Evolutionary conservation across 225 moss, liverwort and hornwort genomes (phyloP).

Genomic region (Bryum argenteum): DNA sequence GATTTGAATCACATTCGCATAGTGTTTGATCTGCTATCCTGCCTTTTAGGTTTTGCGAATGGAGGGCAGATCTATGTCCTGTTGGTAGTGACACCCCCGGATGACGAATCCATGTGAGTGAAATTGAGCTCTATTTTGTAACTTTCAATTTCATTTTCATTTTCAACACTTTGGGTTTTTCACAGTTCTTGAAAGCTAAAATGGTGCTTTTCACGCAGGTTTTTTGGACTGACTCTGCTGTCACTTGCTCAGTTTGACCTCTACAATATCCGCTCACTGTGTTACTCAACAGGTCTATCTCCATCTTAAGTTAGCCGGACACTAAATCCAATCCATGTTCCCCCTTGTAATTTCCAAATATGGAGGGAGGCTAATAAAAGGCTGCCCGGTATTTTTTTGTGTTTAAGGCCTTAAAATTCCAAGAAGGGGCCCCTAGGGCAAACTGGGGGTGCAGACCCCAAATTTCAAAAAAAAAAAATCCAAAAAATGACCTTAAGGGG

Average conservation of each 20-base stretch:
- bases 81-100: conserved; percentile 48
- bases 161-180: conserved; percentile 9
- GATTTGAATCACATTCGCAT: neutral
- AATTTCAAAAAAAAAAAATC: no score
- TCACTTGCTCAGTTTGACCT: conserved; percentile 50
- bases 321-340: no score
- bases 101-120: conserved; percentile 65
- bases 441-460: no score
- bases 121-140: neutral
- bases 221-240: conserved; percentile 67
- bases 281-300: conserved; percentile 62
- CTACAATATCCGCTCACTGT: conserved; percentile 49
- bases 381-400: no score
- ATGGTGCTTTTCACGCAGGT: conserved; percentile 38
- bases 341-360: no score
- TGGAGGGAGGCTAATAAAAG: no score
- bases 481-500: no score
- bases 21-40: no score
- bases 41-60: conserved; percentile 27
- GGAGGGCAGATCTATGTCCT: conserved; percentile 36
- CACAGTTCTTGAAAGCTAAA: neutral
- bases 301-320: neutral
- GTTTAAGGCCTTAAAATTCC: no score
- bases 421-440: no score
- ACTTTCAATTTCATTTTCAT: neutral